phyloP scores from a whole-genome alignment of 139 green algal genomes.

The Axilococcus clingmanii region DNA sequence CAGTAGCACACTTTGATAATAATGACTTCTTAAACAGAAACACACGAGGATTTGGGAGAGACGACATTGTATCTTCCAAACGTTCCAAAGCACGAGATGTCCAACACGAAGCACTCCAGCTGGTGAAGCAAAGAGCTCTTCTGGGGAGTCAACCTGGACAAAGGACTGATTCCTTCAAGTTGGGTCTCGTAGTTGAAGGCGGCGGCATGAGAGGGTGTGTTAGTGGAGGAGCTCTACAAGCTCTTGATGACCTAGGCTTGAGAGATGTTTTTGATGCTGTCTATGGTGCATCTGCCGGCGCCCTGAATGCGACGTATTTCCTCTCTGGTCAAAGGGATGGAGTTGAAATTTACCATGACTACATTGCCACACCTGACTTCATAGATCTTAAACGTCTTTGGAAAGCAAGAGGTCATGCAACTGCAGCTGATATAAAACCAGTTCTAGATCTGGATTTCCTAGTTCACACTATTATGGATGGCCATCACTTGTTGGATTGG shows the following conservation, averaged over 20 bases:
- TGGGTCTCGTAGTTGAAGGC: slow-evolving; percentile 84
- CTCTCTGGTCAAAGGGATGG: slow-evolving; percentile 43
- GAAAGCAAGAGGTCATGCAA: not conserved
- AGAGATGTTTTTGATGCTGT: slow-evolving; percentile 68
- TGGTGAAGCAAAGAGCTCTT: slow-evolving; percentile 34
- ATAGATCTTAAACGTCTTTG: slow-evolving; percentile 45
- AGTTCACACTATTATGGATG: slow-evolving; percentile 60
- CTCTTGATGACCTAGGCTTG: slow-evolving; percentile 51
- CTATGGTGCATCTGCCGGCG: slow-evolving; percentile 72
- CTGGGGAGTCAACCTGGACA: slow-evolving; percentile 30
- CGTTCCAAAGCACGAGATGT: no score
- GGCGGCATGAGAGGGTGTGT: slow-evolving; percentile 75
- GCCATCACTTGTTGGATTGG: slow-evolving; percentile 41
- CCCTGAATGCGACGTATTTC: slow-evolving; percentile 85
- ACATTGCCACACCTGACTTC: slow-evolving; percentile 64
- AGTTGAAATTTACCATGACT: slow-evolving; percentile 70
- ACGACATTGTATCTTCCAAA: no score
- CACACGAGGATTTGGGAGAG: no score
- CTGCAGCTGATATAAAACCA: not conserved
- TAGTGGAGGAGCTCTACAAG: slow-evolving; percentile 55
- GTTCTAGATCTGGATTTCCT: slow-evolving; percentile 73
- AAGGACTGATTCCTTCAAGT: slow-evolving; percentile 48
- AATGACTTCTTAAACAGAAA: no score
- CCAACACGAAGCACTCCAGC: slow-evolving; percentile 53
- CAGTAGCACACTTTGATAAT: no score